Base-by-base conservation (phyloP, 1,284 basidiomycete species). In the Melanopsichium pennsylvanicum region DNA sequence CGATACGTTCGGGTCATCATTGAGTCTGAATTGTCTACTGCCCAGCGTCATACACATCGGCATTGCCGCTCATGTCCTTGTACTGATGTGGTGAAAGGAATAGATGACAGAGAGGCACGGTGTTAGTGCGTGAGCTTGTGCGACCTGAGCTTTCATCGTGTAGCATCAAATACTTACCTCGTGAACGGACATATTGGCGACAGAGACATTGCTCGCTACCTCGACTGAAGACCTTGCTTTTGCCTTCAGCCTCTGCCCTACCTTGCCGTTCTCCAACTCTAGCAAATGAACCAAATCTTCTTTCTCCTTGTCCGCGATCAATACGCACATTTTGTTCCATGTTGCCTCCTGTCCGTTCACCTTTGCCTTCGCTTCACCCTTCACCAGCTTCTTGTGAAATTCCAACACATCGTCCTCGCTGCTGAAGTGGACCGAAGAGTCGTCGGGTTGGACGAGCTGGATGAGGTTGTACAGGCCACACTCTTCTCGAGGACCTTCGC, bases 391-490 rank as follows among this genome's bases (percentile, higher is more conserved):
- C 1, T 23, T 32, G 31, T 70, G 68, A 33, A 40, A 58, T 5
- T 46, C 46, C 2, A 70, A 36, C 4, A 62, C 46, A 8, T 61
- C 62, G 16, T 38, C 27, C n/a, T 66, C 68, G 4, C 41, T 45
- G 0, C 22, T 19, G 23, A 58, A 25, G 16, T 38, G 31, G 35
- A 34, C 39, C 5, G 36, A 50, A 4, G 50, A 62, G 25, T 23
- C 19, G 9, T 55, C 23, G 3, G 57, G 48, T 31, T 40, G 21
- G 13, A 67, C 55, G 19, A 69, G 59, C 38, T 59, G 57, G 15
- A 77, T 37, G 23, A 75, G 56, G 23, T 55, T 57, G 41, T 61
- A 69, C 6, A 77, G 61, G n/a, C 68, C 57, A 22, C 61, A 68
- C 23, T 72, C 51, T 37, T 72, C 64, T 11, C 67, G 54, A 6